phyloP scores from a whole-genome alignment of 2,329 filamentous ascomycete species.

The Botryotinia calthae region DNA sequence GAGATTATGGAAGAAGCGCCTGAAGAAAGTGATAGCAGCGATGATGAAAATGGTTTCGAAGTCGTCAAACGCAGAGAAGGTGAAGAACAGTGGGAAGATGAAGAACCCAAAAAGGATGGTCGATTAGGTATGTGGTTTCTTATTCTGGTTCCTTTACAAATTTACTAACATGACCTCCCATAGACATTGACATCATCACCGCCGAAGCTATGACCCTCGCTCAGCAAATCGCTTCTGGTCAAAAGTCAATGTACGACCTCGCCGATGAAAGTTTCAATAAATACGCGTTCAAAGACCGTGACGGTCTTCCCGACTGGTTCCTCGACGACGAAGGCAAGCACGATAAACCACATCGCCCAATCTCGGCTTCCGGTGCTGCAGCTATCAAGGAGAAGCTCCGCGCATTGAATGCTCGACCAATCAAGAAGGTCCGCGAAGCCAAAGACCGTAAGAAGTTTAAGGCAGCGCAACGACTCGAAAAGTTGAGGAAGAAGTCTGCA shows the following conservation, averaged over 20 bases:
- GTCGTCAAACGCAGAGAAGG: slow-evolving; percentile 52
- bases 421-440: slow-evolving; percentile 98
- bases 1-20: slow-evolving; percentile 26
- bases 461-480: slow-evolving; percentile 85
- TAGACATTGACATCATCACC: slow-evolving; percentile 98
- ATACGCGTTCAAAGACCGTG: slow-evolving; percentile 82
- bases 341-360: slow-evolving; percentile 82
- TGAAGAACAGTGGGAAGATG: slow-evolving; percentile 64
- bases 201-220: slow-evolving; percentile 98
- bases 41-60: slow-evolving; percentile 57
- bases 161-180: slow-evolving; percentile 30
- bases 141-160: not conserved
- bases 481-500: slow-evolving; percentile 95
- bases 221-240: slow-evolving; percentile 82
- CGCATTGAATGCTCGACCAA: slow-evolving; percentile 89
- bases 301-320: slow-evolving; percentile 97
- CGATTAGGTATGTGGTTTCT: slow-evolving; percentile 49
- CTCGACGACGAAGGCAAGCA: slow-evolving; percentile 86
- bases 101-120: slow-evolving; percentile 61
- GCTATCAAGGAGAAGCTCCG: slow-evolving; percentile 95
- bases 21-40: slow-evolving; percentile 26
- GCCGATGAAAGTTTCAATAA: slow-evolving; percentile 94
- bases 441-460: slow-evolving; percentile 97
- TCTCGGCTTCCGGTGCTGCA: slow-evolving; percentile 81
- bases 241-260: slow-evolving; percentile 75